Conservation (phyloP, 2,329 filamentous ascomycete species). For the Fusarium nanum region DNA sequence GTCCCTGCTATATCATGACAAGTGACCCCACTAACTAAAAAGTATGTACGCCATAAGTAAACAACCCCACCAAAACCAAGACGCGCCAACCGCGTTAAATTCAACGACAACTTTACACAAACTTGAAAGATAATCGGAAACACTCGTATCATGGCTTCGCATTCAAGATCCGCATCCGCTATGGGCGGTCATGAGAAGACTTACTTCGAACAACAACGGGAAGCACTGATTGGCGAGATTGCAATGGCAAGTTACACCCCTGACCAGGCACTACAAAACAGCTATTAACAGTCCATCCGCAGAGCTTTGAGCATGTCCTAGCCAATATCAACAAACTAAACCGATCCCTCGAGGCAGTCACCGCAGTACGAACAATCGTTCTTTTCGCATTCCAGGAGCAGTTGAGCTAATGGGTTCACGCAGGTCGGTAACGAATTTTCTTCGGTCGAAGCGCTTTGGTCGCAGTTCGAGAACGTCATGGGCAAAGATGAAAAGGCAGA, state of each 20-base stretch:
- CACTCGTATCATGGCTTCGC: conserved; percentile 48
- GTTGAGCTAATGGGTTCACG: background rate
- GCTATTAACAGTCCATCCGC: background rate
- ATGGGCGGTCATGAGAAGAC: conserved; percentile 59
- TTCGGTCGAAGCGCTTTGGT: conserved; percentile 97
- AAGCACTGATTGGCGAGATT: conserved; percentile 77
- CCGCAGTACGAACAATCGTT: conserved; percentile 70
- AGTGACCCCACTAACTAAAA: conserved; percentile 15
- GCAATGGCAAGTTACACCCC: conserved; percentile 66
- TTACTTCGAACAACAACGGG: conserved; percentile 82
- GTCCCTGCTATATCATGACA: background rate
- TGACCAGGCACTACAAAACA: background rate
- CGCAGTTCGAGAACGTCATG: conserved; percentile 97
- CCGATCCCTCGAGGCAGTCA: conserved; percentile 89
- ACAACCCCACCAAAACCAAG: conserved; percentile 33
- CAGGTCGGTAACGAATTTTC: conserved; percentile 95
- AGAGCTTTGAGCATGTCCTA: conserved; percentile 88
- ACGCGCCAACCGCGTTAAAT: conserved; percentile 24
- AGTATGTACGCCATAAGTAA: conserved; percentile 12
- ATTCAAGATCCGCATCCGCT: conserved; percentile 45
- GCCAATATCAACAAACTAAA: conserved; percentile 97
- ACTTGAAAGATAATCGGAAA: conserved; percentile 3
- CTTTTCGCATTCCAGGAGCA: too few relatives aligned
- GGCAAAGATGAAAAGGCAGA: conserved; percentile 66
- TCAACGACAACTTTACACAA: conserved; percentile 11